Evolutionary conservation across 2,329 filamentous ascomycete species (phyloP), one percentile per base, ranked within the genome.

Genomic region (Setomelanomma holmii): DNA sequence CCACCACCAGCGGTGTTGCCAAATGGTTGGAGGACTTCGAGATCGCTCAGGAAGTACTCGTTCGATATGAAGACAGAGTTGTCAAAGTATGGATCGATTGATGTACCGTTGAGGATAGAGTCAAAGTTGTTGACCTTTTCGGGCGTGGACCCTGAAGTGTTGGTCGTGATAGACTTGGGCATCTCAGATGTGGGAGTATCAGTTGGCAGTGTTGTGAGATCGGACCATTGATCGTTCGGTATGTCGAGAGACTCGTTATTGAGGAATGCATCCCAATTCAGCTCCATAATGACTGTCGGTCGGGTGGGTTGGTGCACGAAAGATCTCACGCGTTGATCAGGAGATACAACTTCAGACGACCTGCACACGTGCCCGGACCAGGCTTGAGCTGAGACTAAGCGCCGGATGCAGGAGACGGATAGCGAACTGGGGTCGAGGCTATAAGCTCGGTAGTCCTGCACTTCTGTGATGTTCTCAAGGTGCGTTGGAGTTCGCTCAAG

Each of bases 181-280:
- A 73, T 72, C 54, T 71, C 69, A 66, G 63, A 66, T 44, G 60
- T 49, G 57, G 55, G 56, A 60, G 54, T 58, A 52, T 53, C 62
- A 55, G 63, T 50, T 50, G 64, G 57, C 49, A 65, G 61, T 63
- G 60, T 61, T 53, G 63, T 64, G 56, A 69, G 55, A 65, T 74
- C 69, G 62, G 66, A 64, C 72, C 73, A 75, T 70, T 70, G 70
- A 49, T 74, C 71, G 65, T 70, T 62, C 52, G 69, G 66, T 61
- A 73, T 60, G 59, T 69, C 69, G 63, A 74, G 62, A 54, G 60
- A 63, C 51, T 75, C 72, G 58, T 70, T 62, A 62, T 64, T 64
- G 61, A 75, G 68, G 61, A 73, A 74, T 58, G 65, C 63, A 60
- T 71, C 67, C 73, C 73, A 75, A 67, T 75, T 71, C 68, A 73